Conservation (phyloP, 2,329 filamentous ascomycete species). For the Botrytis byssoidea region DNA sequence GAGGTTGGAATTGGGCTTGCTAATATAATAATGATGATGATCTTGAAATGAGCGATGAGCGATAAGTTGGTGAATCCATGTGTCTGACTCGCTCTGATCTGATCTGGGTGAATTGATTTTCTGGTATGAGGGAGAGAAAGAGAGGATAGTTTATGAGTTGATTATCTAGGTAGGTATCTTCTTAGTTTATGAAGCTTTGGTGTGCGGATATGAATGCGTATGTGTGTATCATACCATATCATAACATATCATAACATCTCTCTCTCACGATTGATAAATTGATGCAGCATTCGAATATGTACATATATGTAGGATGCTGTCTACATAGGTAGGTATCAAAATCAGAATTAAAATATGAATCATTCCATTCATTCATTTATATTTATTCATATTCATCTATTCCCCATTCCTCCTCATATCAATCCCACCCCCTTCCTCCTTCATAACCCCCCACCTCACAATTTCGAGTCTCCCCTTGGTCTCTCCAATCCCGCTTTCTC, state of each 20-base stretch:
- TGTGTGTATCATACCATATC: neutral
- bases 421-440: neutral
- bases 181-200: neutral
- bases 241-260: no score
- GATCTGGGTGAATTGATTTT: neutral
- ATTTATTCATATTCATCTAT: no score
- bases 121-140: no score
- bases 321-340: neutral
- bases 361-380: neutral
- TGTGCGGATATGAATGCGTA: neutral
- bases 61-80: neutral
- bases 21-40: neutral
- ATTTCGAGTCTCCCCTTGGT: slow-evolving; percentile 43
- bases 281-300: neutral
- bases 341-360: no score
- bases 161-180: no score
- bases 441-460: slow-evolving; percentile 27
- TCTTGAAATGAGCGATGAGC: neutral
- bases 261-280: no score
- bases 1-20: neutral
- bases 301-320: no score
- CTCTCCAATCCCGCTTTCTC: slow-evolving; percentile 41
- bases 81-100: neutral
- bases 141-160: no score
- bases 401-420: neutral